A percentile compares a stretch with the other conserved stretches of the same genome.
These are phyloP conservation scores for Vitis hybrid DNA, from an alignment of 177 flowering plant species.

Conservation along the genomic window DNA sequence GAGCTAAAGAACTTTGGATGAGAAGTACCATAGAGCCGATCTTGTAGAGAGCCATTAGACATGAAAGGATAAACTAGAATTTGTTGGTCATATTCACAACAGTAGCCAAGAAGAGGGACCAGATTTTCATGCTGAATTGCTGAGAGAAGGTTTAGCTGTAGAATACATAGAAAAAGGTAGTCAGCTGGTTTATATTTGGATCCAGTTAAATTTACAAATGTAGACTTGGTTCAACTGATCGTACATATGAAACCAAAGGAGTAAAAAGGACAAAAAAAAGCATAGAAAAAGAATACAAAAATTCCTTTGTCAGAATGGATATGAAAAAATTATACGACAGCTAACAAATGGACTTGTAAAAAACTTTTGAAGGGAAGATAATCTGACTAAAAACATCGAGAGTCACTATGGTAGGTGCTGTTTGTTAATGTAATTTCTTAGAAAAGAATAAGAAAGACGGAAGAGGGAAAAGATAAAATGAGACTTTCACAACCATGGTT, in stretches of 20 bases:
- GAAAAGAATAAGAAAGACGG: too few species aligned
- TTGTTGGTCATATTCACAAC: slow-evolving; percentile 75
- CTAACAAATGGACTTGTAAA: neutral
- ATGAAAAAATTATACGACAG: neutral
- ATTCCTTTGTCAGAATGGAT: neutral
- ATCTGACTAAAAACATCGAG: too few species aligned
- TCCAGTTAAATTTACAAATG: neutral
- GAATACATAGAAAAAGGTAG: slow-evolving; percentile 1
- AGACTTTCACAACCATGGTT: too few species aligned
- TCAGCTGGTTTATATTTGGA: neutral
- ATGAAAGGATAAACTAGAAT: slow-evolving; percentile 82
- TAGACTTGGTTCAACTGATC: too few species aligned
- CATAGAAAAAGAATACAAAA: neutral
- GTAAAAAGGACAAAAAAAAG: neutral
- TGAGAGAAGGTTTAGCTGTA: slow-evolving; percentile 75
- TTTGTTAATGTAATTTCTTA: too few species aligned
- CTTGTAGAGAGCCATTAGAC: slow-evolving; percentile 91
- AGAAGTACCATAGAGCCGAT: slow-evolving; percentile 75
- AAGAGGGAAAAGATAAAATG: too few species aligned
- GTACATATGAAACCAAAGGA: neutral
- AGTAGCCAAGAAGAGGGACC: slow-evolving; percentile 81
- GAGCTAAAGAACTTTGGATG: neutral
- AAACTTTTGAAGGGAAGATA: neutral
- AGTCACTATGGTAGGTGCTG: too few species aligned
- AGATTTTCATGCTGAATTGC: slow-evolving; percentile 68